Evolutionary conservation across 768 basidiomycete genomes (phyloP), one percentile per base, ranked within the genome.

Genomic region (Calocera viscosa): DNA sequence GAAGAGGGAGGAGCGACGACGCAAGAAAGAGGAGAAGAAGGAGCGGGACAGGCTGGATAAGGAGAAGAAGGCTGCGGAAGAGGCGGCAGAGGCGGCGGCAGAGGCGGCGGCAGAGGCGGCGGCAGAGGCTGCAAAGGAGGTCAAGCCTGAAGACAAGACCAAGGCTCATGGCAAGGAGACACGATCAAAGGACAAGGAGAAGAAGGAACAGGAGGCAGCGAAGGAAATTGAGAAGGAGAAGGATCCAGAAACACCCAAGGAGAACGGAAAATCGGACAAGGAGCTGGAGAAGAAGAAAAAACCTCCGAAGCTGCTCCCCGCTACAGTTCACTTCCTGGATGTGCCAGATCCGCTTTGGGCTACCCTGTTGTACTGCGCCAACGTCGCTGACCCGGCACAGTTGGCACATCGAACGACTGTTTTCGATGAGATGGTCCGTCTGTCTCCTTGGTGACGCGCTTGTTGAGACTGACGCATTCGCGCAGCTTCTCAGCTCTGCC

Each of bases 271-370:
- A 64, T 22, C n/a, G 28, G 28, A n/a, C n/a, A 34, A 34, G 40
- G 11, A 12, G 67, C 14, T 16, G 22, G 40, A 49, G 16, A 40
- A 47, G 26, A 32, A 43, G 67, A 33, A 43, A 19, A 49, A 14
- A 28, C 64, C 67, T 19, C 63, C 43, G 24, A 30, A 33, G 40
- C 49, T 63, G 30, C 65, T 34, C 38, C 34, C 34, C 49, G 35
- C n/a, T 39, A 47, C 30, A 3, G 5, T 60, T 10, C 53, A 60
- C 19, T 60, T 60, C 22, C 14, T 60, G 24, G 53, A 60, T 19
- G 53, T 60, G 53, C 53, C 53, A 3, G 53, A 60, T 60, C 53
- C 53, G 30, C 53, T 60, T 10, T 60, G 53, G 53, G 53, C 53
- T 10, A 60, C 53, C 11, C 22, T 60, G 11, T 26, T 60, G 53